These are phyloP conservation scores for Rosellinia necatrix DNA, from an alignment of 2,329 filamentous ascomycete species.

Conservation along the genomic window DNA sequence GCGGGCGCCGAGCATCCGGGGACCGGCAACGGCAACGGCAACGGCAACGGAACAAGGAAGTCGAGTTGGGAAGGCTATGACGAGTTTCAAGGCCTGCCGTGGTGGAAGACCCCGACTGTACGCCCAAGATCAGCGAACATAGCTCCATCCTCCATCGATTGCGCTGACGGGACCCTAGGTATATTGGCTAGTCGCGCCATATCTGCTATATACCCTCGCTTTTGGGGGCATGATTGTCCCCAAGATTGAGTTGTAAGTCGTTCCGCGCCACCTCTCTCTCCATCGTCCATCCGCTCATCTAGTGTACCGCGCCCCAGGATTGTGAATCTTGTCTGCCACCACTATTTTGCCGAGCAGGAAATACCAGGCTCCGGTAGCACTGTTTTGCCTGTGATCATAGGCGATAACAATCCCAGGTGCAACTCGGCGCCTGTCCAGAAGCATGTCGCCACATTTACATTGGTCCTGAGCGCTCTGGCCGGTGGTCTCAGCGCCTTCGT, in stretches of 20 bases:
- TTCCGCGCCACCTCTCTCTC: background rate
- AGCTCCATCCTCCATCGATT: background rate
- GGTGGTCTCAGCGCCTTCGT: conserved; percentile 80
- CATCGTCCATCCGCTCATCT: background rate
- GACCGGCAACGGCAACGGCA: conserved; percentile 25
- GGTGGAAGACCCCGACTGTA: conserved; percentile 68
- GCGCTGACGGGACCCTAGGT: conserved; percentile 56
- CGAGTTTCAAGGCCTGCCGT: conserved; percentile 65
- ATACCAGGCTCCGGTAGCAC: conserved; percentile 61
- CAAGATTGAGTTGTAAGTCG: conserved; percentile 74
- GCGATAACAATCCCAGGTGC: conserved; percentile 78
- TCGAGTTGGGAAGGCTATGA: conserved; percentile 54
- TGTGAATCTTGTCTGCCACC: conserved; percentile 78
- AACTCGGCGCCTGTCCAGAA: conserved; percentile 78
- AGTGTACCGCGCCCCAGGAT: conserved; percentile 53
- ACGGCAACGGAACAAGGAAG: conserved; percentile 26
- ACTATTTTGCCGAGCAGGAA: conserved; percentile 75
- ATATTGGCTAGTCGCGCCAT: conserved; percentile 81
- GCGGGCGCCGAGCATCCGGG: conserved; percentile 32
- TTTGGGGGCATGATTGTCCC: conserved; percentile 87
- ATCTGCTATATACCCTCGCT: conserved; percentile 79
- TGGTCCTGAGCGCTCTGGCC: conserved; percentile 74
- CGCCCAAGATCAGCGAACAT: conserved; percentile 32
- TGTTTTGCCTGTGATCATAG: conserved; percentile 68
- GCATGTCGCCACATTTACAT: conserved; percentile 75